phyloP scores from a whole-genome alignment of 371 early-diverging fungal genomes.

The Mucor piriformis region DNA sequence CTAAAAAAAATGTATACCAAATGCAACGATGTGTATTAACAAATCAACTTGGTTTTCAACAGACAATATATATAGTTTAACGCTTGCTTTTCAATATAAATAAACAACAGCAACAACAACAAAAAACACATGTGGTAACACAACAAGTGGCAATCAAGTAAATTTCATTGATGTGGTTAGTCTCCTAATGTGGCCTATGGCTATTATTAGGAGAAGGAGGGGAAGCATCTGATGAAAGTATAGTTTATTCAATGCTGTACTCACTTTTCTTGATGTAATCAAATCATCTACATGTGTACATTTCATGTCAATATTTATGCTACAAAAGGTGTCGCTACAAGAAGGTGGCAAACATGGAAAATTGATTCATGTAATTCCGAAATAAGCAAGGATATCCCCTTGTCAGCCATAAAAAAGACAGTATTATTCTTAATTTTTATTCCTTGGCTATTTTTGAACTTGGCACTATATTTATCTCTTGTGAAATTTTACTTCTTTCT shows the following conservation, averaged over 20 bases:
- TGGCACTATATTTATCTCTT: not conserved
- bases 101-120: not conserved
- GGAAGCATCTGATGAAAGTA: not conserved
- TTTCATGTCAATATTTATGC: not conserved
- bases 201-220: not conserved
- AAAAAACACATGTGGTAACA: not conserved
- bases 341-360: not conserved
- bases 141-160: not conserved
- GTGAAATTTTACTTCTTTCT: not conserved
- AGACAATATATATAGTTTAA: too few relatives aligned
- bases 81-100: not conserved
- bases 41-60: not conserved
- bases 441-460: constrained; percentile 1
- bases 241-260: not conserved
- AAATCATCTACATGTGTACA: not conserved
- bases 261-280: not conserved
- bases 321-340: not conserved
- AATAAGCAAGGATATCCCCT: not conserved
- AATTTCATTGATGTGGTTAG: not conserved
- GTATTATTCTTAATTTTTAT: not conserved
- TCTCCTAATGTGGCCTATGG: not conserved
- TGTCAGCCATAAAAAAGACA: not conserved
- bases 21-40: not conserved
- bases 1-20: not conserved
- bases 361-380: not conserved